These are phyloP conservation scores for Lachancea kluyveri DNA, from an alignment of 805 yeast species.

Conservation along the genomic window DNA sequence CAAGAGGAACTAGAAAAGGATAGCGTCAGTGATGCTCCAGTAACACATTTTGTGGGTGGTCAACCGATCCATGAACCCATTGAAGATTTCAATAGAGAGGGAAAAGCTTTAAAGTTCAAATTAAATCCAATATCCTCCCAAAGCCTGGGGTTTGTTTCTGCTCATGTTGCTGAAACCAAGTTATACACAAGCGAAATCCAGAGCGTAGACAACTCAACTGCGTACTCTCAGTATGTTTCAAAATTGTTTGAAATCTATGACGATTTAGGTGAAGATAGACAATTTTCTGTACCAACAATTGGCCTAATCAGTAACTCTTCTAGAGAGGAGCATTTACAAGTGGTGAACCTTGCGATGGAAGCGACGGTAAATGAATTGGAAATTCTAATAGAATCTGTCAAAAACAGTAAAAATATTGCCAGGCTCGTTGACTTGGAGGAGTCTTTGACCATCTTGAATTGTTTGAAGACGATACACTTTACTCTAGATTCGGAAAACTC, in stretches of 20 bases:
- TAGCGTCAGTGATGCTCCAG: constrained; percentile 17
- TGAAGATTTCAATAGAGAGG: constrained; percentile 29
- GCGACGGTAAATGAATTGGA: constrained; percentile 32
- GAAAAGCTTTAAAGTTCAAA: constrained; percentile 38
- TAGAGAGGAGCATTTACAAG: constrained; percentile 31
- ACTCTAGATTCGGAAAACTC: constrained; percentile 15
- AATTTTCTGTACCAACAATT: constrained; percentile 36
- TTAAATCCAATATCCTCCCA: constrained; percentile 39
- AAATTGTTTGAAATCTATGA: constrained; percentile 49
- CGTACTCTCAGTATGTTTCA: constrained; percentile 43
- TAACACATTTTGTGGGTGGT: constrained; percentile 8
- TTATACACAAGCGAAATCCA: constrained; percentile 36
- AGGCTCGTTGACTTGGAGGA: constrained; percentile 38
- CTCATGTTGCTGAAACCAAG: constrained; percentile 36
- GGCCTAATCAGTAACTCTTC: constrained; percentile 33
- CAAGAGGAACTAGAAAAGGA: constrained; percentile 18
- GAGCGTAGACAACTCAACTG: constrained; percentile 35
- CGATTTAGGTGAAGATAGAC: constrained; percentile 38
- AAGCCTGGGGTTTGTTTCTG: constrained; percentile 37
- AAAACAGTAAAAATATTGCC: constrained; percentile 25
- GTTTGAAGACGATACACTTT: constrained; percentile 46
- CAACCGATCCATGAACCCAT: constrained; percentile 18
- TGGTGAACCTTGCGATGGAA: constrained; percentile 32
- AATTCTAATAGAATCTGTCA: constrained; percentile 27
- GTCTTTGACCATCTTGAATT: constrained; percentile 46